phyloP scores from a whole-genome alignment of 2,329 filamentous ascomycete genomes.

The Alternaria metachromatica region DNA sequence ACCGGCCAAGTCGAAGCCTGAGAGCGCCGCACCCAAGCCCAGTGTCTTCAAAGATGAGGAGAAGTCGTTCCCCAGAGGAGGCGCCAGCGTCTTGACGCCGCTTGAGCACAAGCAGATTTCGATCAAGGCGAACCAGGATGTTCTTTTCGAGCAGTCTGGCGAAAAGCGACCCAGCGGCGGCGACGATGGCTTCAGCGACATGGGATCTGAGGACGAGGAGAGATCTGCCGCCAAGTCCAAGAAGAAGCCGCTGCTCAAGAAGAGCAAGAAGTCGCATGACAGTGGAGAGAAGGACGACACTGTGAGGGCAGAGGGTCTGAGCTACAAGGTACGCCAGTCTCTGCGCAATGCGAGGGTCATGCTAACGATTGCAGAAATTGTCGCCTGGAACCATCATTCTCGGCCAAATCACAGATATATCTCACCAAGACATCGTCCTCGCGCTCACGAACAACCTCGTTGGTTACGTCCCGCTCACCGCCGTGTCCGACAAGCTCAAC shows the following conservation, averaged over 20 bases:
- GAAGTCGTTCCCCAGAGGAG: slow-evolving; percentile 88
- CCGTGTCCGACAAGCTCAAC: slow-evolving; percentile 83
- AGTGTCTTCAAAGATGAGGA: slow-evolving; percentile 76
- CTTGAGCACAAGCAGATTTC: slow-evolving; percentile 97
- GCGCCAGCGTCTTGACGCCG: slow-evolving; percentile 87
- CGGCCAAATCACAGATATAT: slow-evolving; percentile 84
- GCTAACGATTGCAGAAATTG: slow-evolving; percentile 67
- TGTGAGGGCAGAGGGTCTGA: slow-evolving; percentile 83
- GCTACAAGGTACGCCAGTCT: slow-evolving; percentile 74
- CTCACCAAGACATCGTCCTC: slow-evolving; percentile 77
- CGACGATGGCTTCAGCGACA: slow-evolving; percentile 54
- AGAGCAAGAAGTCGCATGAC: slow-evolving; percentile 49
- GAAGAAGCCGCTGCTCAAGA: slow-evolving; percentile 60
- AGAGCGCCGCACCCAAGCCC: slow-evolving; percentile 36
- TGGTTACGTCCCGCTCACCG: slow-evolving; percentile 88
- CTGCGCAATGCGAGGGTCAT: neutral
- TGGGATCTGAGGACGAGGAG: slow-evolving; percentile 49
- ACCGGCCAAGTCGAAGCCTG: slow-evolving; percentile 39
- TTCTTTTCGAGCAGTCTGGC: slow-evolving; percentile 80
- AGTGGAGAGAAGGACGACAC: slow-evolving; percentile 53
- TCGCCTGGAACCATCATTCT: slow-evolving; percentile 86
- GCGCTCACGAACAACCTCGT: slow-evolving; percentile 91
- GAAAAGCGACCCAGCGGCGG: slow-evolving; percentile 62
- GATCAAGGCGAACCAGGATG: slow-evolving; percentile 90
- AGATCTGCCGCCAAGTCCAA: slow-evolving; percentile 56